Conservation (phyloP, 2,329 filamentous ascomycete genomes). For the Colletotrichum sp. region DNA sequence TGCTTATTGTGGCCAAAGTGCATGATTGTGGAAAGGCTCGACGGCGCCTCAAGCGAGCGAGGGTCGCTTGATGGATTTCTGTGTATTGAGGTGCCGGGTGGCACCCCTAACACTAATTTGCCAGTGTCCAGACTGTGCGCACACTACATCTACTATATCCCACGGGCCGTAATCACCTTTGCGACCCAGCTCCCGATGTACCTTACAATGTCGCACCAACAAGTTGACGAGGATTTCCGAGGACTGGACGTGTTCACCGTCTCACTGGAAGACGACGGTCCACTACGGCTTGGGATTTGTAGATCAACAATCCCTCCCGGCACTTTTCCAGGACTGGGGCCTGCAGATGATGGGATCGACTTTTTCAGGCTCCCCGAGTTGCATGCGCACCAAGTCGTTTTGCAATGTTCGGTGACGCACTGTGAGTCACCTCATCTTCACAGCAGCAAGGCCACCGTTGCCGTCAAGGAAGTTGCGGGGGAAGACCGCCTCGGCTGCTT, state of each 20-base stretch:
- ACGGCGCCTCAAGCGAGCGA: not conserved
- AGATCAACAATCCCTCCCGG: not conserved
- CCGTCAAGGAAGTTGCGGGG: not conserved
- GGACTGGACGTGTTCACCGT: not conserved
- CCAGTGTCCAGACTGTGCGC: not conserved
- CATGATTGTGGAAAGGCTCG: not conserved
- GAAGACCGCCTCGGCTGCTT: not conserved
- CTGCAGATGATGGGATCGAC: not conserved
- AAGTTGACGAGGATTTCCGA: not conserved
- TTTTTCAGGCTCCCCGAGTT: not conserved
- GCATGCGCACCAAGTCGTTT: not conserved
- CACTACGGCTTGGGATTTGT: not conserved
- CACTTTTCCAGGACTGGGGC: not conserved
- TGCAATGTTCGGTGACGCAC: not conserved
- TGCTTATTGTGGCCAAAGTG: not conserved
- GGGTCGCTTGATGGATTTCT: not conserved
- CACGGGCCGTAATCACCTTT: not conserved
- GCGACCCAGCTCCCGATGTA: not conserved
- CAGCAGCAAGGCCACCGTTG: not conserved
- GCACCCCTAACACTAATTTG: not conserved
- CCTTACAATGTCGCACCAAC: not conserved
- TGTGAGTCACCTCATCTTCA: not conserved
- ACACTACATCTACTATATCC: not conserved
- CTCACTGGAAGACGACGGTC: not conserved
- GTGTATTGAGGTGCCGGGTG: not conserved